Evolutionary conservation across 495 filamentous ascomycete genomes (phyloP), one percentile per base, ranked within the genome.

Genomic region (Delitschia confertaspora): DNA sequence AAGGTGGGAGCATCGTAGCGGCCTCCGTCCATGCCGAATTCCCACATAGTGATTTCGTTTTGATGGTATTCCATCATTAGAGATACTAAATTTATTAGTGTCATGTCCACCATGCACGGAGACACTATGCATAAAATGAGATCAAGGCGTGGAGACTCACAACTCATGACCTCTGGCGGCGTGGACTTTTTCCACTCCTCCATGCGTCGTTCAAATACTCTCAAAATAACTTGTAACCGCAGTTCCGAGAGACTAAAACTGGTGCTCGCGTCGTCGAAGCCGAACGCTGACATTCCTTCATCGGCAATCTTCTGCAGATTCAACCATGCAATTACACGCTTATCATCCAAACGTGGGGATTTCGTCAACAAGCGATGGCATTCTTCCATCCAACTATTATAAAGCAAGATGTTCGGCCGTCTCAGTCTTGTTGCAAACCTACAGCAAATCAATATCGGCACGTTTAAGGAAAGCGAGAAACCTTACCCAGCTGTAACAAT

Each of bases 401-500:
- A 73, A 11, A 64, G 53, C 1, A 76, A 65, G 46, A 74, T 54
- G 54, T 69, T 74, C 5, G 71, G 71, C 23, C 70, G 62, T 16
- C 71, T 64, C 19, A 69, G 65, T 51, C 67, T 68, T 68, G 74
- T 71, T 10, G 71, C 63, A 11, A 73, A 66, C 13, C 71, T 72
- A 37, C 7, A 9, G 16, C 5, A 31, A n/a, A 14, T 49, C 23
- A 54, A 9, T 18, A 27, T 11, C 21, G 4, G 33, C 1, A 14
- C 13, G 11, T 5, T 37, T 25, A 9, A 21, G 11, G 3, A 21
- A 18, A 35, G 22, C n/a, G n/a, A n/a, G n/a, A n/a, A n/a, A n/a
- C n/a, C 51, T 33, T 31, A 55, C 45, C 53, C 53, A 9, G 71
- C 69, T 20, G 61, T 62, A 16, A 73, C 47, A 39, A 72, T 57